Evolutionary conservation across 176 grass and related monocot genomes (phyloP), one percentile per base, ranked within the genome.

Genomic region (Oryza meyeriana): DNA sequence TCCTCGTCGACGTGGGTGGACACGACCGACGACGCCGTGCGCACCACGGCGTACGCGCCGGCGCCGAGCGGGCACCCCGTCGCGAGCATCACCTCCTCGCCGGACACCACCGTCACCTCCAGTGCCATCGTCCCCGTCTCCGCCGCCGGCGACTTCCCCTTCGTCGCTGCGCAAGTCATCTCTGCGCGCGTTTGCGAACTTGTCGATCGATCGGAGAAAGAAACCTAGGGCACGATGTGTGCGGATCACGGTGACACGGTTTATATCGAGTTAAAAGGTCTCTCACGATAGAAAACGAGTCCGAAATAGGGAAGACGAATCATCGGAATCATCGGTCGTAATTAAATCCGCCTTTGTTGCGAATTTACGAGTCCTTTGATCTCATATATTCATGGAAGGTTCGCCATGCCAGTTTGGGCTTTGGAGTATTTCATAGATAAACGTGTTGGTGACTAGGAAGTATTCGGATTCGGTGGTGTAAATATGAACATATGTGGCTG

Each of bases 81-180:
- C 0, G 36, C 25, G 20, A 88, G 55, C 0, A 58, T 71, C 1
- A 93, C 75, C 48, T 63, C 81, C 80, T 93, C 91, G 1, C 52
- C 87, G 39, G 81, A 85, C 4, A 93, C 65, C 10, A 93, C 64
- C 6, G 71, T 93, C 76, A 90, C 84, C 72, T 93, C 91, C 1
- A 93, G 61, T 7, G 42, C 41, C 66, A 30, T 69, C 30, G 0
- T 13, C 18, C 47, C 3, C 30, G 8, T 0, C 32, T 36, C 12
- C 33, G 61, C n/a, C 18, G 50, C 35, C 29, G 72, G 35, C 11
- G 11, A 18, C 41, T 6, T 11, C 40, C 10, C 11, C 0, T 0
- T 2, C 55, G 55, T 2, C 55, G 22, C 25, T 59, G 55, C 55
- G 6, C 18, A 9, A 45, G 12, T 14, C 42, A 45, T 45, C 42